phyloP scores from a whole-genome alignment of 2,329 filamentous ascomycete species.

The Diplodia seriata region DNA sequence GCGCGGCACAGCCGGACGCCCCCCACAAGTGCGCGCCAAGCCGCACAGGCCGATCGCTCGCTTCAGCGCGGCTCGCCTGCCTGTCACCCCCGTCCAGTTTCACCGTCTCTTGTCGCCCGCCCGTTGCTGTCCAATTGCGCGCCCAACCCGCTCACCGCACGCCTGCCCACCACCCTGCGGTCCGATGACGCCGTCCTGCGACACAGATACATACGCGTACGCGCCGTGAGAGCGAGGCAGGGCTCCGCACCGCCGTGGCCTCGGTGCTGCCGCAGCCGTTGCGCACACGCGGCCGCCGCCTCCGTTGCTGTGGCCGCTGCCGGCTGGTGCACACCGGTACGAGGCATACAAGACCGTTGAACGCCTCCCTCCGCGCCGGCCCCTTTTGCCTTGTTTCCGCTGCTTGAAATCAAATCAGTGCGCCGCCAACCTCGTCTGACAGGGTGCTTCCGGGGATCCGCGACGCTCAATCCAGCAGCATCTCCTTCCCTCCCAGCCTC shows the following conservation, averaged over 20 bases:
- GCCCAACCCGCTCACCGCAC: conserved; percentile 8
- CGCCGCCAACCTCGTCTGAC: background rate
- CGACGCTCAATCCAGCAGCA: conserved; percentile 26
- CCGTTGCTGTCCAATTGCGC: conserved; percentile 6
- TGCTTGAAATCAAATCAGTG: conserved; percentile 23
- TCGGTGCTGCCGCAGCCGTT: background rate
- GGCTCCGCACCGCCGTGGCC: no score
- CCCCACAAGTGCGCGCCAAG: conserved; percentile 19
- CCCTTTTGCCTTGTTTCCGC: conserved; percentile 11
- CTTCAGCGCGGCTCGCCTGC: background rate
- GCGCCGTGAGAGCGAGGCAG: conserved; percentile 12
- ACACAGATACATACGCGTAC: conserved; percentile 19
- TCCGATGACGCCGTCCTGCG: conserved; percentile 7
- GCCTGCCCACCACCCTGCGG: conserved; percentile 14
- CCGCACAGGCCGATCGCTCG: conserved; percentile 11
- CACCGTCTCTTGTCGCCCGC: conserved; percentile 27
- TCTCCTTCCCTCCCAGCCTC: conserved; percentile 13
- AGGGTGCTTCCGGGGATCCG: conserved; percentile 7
- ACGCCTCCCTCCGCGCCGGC: conserved; percentile 16
- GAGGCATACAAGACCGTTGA: conserved; percentile 19
- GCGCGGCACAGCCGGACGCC: background rate
- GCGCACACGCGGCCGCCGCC: background rate
- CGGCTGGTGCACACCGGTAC: background rate
- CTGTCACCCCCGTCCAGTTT: conserved; percentile 16
- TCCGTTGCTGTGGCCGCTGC: no score